These are phyloP conservation scores for Phytophthora sansomeana DNA, from an alignment of 352 stramenopile species.

Conservation along the genomic window DNA sequence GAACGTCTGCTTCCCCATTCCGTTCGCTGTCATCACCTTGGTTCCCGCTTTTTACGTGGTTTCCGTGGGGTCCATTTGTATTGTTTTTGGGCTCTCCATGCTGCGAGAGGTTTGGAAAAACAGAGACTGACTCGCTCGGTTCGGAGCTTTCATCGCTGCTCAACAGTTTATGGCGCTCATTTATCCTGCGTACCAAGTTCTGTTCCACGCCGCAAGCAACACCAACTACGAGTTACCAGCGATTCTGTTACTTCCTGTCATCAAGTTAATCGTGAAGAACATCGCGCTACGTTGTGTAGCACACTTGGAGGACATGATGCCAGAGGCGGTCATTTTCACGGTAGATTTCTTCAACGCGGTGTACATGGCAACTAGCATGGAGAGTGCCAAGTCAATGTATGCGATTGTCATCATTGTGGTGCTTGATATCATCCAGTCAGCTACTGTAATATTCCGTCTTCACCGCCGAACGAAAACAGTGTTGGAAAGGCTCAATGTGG, in stretches of 20 bases:
- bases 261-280: slow-evolving; percentile 42
- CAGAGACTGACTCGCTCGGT: slow-evolving; percentile 7
- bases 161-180: slow-evolving; percentile 26
- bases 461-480: slow-evolving; percentile 8
- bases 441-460: slow-evolving; percentile 23
- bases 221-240: slow-evolving; percentile 27
- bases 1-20: slow-evolving; percentile 32
- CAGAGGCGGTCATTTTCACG: slow-evolving; percentile 42
- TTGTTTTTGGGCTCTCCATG: slow-evolving; percentile 4
- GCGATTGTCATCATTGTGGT: slow-evolving; percentile 29
- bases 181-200: slow-evolving; percentile 25
- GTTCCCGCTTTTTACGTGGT: slow-evolving; percentile 20
- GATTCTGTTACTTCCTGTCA: slow-evolving; percentile 29
- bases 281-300: slow-evolving; percentile 20
- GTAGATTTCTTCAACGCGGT: slow-evolving; percentile 44
- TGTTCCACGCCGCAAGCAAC: slow-evolving; percentile 16
- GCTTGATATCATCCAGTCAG: slow-evolving; percentile 28
- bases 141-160: slow-evolving; percentile 16
- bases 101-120: slow-evolving; percentile 18
- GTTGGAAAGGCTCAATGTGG: background rate
- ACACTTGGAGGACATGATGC: slow-evolving; percentile 43
- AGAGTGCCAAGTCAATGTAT: slow-evolving; percentile 27
- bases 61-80: background rate
- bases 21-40: slow-evolving; percentile 34
- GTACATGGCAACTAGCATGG: slow-evolving; percentile 36